A percentile compares a stretch with the other conserved stretches of the same genome.
Conservation (phyloP, 148 eudicot genomes). For the Vaccinium vitisidaea region DNA sequence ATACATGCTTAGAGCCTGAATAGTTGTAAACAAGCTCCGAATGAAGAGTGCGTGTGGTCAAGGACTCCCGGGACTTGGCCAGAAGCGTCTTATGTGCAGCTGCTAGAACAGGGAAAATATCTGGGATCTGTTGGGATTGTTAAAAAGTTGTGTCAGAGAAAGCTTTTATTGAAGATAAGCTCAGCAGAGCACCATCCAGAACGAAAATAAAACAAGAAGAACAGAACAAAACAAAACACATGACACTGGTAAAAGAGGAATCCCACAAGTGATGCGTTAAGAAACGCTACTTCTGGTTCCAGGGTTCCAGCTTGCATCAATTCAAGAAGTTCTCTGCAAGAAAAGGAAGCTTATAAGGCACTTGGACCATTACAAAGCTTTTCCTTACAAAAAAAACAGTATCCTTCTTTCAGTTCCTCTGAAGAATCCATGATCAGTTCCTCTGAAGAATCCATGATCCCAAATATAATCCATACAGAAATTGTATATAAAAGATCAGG, state of each 20-base stretch:
- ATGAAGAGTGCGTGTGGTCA: constrained; percentile 79
- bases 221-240: neutral
- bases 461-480: neutral
- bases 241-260: neutral
- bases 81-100: constrained; percentile 84
- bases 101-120: constrained; percentile 85
- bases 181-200: neutral
- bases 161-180: neutral
- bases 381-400: neutral
- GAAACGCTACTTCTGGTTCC: constrained; percentile 90
- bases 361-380: neutral
- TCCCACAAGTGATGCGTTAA: constrained; percentile 87
- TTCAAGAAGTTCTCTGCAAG: constrained; percentile 79
- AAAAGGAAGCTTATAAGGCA: neutral
- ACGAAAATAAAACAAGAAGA: neutral
- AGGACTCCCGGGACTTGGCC: constrained; percentile 69
- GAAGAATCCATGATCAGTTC: neutral
- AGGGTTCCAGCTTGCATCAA: constrained; percentile 85
- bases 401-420: neutral
- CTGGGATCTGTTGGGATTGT: constrained; percentile 62
- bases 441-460: neutral
- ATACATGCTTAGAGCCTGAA: constrained; percentile 92
- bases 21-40: constrained; percentile 94
- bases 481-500: neutral
- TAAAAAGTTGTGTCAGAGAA: neutral